Base-by-base conservation (phyloP, 768 basidiomycete species). In the Boletellus ananiceps region DNA sequence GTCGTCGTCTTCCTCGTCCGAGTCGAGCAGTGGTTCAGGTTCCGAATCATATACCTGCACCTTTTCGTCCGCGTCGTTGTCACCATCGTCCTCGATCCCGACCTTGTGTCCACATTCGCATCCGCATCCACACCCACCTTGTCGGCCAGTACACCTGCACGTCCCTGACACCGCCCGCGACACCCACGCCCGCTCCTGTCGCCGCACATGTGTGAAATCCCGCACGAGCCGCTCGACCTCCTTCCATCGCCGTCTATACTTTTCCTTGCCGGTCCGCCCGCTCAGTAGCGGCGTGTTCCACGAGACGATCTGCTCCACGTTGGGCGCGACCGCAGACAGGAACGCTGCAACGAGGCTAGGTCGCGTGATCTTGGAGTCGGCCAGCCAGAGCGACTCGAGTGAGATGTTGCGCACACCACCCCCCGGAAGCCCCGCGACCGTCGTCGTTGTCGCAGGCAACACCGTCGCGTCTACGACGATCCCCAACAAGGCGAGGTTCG, bases 201-300 rank as follows among this genome's bases (percentile, higher is more conserved):
- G 33, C 36, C 63, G 52, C 1, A 46, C 49, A 5, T 48, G 49
- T 23, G 63, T 42, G 29, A 65, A 61, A 7, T 63, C 46, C 14
- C 54, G 54, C 4, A 68, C 49, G 18, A 57, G 19, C 50, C 21
- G 36, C 51, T 56, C 58, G 19, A 63, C 63, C 19, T 58, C 55
- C 36, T 48, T 57, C 64, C 66, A 66, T 25, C 63, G 23, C 40
- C 33, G 47, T 29, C 19, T 29, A 40, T 65, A 67, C 48, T 60
- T 66, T 13, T 62, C 55, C 16, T 63, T 63, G 0, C 64, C 64
- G 0, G 16, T 12, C 8, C 59, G 41, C 0, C 61, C 61, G 16
- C 61, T 65, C 53, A 66, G 40, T 43, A 65, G 34, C 1, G 61
- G 61, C 41, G 63, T 64, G 8, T 64, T 68, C 64, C 64, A 66